Evolutionary conservation across 192 early-diverging fungal species (phyloP), one percentile per base, ranked within the genome.

Genomic region (Chytriomyces sp.): DNA sequence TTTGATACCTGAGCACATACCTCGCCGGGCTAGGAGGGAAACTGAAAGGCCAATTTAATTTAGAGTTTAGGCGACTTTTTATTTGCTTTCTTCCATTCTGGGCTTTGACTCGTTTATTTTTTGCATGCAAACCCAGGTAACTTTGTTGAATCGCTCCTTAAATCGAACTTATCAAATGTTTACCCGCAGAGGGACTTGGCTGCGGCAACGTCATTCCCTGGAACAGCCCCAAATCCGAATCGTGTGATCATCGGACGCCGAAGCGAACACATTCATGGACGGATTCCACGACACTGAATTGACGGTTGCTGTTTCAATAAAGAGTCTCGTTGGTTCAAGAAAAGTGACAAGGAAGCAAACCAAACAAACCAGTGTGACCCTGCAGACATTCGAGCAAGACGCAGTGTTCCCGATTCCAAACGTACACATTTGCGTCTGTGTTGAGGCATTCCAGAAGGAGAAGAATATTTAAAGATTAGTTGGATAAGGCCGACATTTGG

Each of bases 241-340:
- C 8, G 91, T 93, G 28, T 85, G 71, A 63, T 95, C 93, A 67
- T 95, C 93, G 53, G 90, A 91, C 3, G 90, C 93, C 30, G 90
- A 89, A 0, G 90, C 93, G 85, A 94, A 90, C 78, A 92, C 86
- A 38, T 85, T 83, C 4, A 80, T 82, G 54, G 80, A 76, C 10
- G 88, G 84, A 69, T 84, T 90, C 93, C 93, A 94, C 5, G 86
- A 79, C 1, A 95, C 88, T 59, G 83, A 84, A 70, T 93, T 95
- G 7, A 94, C 92, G 64, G 78, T 85, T 17, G 63, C 85, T 85
- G 54, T 26, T 6, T 8, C 59, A 22, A 58, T 17, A 59, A 10
- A 40, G 37, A 37, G 36, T 58, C 10, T 58, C 10, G 19, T 28
- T 28, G 2, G 38, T n/a, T 5, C 10, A 7, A 19, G n/a, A 17